Evolutionary conservation across 345 rosid species (phyloP).

Genomic region (Cardamine occulta): DNA sequence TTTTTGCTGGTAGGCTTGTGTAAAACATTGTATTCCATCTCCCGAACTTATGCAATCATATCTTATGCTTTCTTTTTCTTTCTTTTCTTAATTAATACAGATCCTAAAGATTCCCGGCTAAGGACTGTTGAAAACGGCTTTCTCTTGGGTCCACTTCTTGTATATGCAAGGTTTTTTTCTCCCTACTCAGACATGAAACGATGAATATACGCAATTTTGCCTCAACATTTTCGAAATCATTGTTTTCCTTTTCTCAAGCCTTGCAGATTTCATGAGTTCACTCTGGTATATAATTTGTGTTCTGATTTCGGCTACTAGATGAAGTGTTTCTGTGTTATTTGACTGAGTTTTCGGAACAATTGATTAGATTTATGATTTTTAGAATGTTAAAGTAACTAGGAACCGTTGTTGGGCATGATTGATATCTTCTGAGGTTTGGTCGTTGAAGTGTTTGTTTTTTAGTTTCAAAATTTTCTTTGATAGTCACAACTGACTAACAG

Average conservation of each 20-base stretch:
- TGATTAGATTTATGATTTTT: slow-evolving; percentile 17
- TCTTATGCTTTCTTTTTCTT: slow-evolving; percentile 6
- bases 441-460: neutral
- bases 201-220: slow-evolving; percentile 13
- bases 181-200: slow-evolving; percentile 11
- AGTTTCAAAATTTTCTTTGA: neutral
- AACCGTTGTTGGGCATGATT: neutral
- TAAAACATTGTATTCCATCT: slow-evolving; percentile 15
- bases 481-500: neutral
- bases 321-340: neutral
- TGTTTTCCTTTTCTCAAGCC: slow-evolving; percentile 13
- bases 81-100: slow-evolving; percentile 48
- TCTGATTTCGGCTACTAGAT: slow-evolving; percentile 16
- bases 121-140: slow-evolving; percentile 77
- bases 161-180: slow-evolving; percentile 67
- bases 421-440: neutral
- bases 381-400: slow-evolving; percentile 24
- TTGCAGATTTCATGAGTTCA: slow-evolving; percentile 2
- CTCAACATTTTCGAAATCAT: neutral
- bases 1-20: slow-evolving; percentile 74
- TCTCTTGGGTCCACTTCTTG: slow-evolving; percentile 79
- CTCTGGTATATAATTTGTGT: slow-evolving; percentile 18
- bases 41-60: slow-evolving; percentile 10
- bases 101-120: slow-evolving; percentile 69
- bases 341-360: neutral